These are phyloP conservation scores for Pseudocercospora pini-densiflorae DNA, from an alignment of 2,329 filamentous ascomycete genomes.

Conservation along the genomic window DNA sequence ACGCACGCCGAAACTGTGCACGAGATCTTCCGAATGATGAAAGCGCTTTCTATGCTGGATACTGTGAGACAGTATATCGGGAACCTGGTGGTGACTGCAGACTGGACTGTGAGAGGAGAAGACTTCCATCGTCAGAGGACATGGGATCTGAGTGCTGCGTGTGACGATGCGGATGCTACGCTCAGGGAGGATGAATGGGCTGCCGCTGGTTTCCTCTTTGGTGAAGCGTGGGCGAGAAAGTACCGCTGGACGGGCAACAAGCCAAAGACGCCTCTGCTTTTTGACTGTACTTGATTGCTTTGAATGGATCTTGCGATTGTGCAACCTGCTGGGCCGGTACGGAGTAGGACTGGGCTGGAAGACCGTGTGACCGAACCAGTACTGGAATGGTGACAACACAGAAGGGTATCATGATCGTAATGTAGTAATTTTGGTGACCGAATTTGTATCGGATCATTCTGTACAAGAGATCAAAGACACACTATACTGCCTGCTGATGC, in stretches of 20 bases:
- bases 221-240: constrained; percentile 16
- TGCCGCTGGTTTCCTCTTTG: constrained; percentile 21
- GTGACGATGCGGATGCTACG: neutral
- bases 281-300: neutral
- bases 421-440: neutral
- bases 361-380: neutral
- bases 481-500: constrained; percentile 3
- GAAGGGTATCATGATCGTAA: neutral
- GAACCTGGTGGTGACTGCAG: constrained; percentile 14
- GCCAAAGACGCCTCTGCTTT: neutral
- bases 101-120: constrained; percentile 16
- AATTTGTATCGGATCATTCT: neutral
- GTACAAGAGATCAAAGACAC: constrained; percentile 1
- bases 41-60: constrained; percentile 25
- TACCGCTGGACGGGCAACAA: constrained; percentile 9
- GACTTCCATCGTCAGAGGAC: constrained; percentile 11
- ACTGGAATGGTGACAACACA: neutral
- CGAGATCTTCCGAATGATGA: constrained; percentile 29
- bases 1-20: constrained; percentile 26
- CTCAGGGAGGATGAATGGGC: constrained; percentile 25
- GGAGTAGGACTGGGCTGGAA: neutral
- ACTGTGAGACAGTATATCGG: constrained; percentile 25
- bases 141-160: constrained; percentile 15
- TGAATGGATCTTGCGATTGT: neutral
- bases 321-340: neutral